These are phyloP conservation scores for Candida adriatica DNA, from an alignment of 805 yeast species.

Conservation along the genomic window DNA sequence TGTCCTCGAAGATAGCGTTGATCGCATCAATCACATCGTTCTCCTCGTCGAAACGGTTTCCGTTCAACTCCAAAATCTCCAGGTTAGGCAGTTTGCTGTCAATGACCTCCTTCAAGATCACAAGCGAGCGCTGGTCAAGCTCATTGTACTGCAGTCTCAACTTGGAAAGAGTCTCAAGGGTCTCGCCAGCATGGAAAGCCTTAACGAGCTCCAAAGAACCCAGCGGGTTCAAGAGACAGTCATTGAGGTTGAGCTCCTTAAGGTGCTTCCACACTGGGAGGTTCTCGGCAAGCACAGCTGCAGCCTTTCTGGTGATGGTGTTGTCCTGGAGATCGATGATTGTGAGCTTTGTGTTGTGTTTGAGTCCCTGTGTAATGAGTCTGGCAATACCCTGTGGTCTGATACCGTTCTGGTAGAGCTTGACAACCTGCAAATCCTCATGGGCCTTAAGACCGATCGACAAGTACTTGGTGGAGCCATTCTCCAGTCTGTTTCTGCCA, in stretches of 20 bases:
- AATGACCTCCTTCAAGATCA: constrained; percentile 49
- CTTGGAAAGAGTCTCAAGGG: constrained; percentile 38
- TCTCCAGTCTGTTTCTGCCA: constrained; percentile 95
- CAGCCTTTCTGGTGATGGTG: constrained; percentile 73
- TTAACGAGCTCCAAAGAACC: constrained; percentile 59
- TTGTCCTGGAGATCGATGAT: constrained; percentile 89
- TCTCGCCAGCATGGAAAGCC: constrained; percentile 36
- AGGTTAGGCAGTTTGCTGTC: constrained; percentile 51
- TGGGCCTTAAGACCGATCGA: constrained; percentile 83
- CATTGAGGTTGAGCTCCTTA: constrained; percentile 78
- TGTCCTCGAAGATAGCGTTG: constrained; percentile 53
- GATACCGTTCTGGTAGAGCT: constrained; percentile 93
- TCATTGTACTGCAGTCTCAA: constrained; percentile 87
- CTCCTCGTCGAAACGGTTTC: constrained; percentile 90
- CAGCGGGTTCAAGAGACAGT: constrained; percentile 72
- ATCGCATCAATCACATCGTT: constrained; percentile 60
- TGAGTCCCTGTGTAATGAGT: constrained; percentile 67
- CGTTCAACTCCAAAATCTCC: constrained; percentile 74
- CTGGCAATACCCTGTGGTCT: constrained; percentile 87
- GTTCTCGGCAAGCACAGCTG: constrained; percentile 54
- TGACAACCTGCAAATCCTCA: constrained; percentile 60
- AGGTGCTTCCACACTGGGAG: constrained; percentile 60
- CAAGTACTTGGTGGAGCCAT: constrained; percentile 83
- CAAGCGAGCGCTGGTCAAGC: constrained; percentile 60
- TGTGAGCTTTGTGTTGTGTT: constrained; percentile 50